Base-by-base conservation (phyloP, 345 rosid genomes). In the Brassica rapa region DNA sequence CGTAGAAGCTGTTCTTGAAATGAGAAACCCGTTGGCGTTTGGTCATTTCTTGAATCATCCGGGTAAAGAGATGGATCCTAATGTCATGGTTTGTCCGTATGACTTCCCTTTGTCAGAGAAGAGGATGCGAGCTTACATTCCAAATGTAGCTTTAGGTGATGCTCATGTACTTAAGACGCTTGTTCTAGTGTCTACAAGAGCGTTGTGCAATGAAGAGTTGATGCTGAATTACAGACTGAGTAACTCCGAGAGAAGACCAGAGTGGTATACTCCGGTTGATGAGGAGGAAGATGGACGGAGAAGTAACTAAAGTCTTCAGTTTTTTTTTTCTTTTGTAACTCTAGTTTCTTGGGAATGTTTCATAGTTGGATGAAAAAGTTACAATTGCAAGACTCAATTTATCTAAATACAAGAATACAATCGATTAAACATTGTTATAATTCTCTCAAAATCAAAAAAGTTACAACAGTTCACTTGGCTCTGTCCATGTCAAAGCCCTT, bases 1-100 rank as follows among this genome's bases (percentile, higher is more conserved):
- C 59, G 76, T 86, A 79, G 85, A 86, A 60, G 90, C 86, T 41
- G 77, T 86, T 60, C 72, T 91, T 81, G 98, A 94, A 85, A 84
- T 85, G 76, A 88, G 97, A 80, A 94, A 92, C 73, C 97, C 98
- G 8, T 79, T 92, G 74, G 97, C 95, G 53, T 82, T 88, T 76
- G 97, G 95, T 77, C 98, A 94, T 82, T 91, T 87, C 64, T 85
- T 86, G 3, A 94, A 89, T 71, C 97, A 94, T 67, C 90, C 93
- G 1, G 87, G 86, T 1, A 84, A 88, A 81, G 95, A 80, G 11
- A 82, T 85, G 88, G 85, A 73, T 53, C 93, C 97, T 14, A 94
- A 94, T 76, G 98, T 88, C 35, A 94, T 91, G 92, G 68, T 92
- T 53, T 92, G 92, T 59, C 91, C 97, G 11, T 90, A 88, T 15